Conservation (phyloP, 495 filamentous ascomycete species). For the Staphylotrichum longicolle region DNA sequence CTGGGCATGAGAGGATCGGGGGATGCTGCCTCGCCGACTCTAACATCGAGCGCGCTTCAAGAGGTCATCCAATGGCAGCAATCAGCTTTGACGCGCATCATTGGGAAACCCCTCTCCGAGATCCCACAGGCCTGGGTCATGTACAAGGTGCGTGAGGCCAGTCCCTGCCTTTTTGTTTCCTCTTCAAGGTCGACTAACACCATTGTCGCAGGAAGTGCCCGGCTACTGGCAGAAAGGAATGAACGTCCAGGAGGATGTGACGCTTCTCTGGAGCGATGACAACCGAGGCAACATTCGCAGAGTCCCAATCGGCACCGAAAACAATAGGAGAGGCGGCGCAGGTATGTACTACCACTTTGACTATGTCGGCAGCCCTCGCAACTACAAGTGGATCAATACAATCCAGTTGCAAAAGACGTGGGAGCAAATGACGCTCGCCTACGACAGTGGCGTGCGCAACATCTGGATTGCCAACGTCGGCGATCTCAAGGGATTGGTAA, state of each 20-base stretch:
- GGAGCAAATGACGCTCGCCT: constrained; percentile 53
- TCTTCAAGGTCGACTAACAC: background rate
- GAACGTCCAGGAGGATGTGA: constrained; percentile 61
- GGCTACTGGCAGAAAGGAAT: constrained; percentile 62
- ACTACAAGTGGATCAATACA: constrained; percentile 66
- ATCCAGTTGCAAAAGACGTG: constrained; percentile 57
- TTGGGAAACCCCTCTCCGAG: constrained; percentile 45
- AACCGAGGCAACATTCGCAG: constrained; percentile 63
- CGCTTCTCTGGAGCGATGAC: constrained; percentile 65
- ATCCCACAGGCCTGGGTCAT: constrained; percentile 64
- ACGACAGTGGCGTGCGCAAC: constrained; percentile 53
- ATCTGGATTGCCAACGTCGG: constrained; percentile 70
- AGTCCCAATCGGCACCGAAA: constrained; percentile 58
- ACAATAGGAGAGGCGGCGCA: constrained; percentile 51
- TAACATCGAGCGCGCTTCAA: constrained; percentile 47
- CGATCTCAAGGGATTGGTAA: constrained; percentile 58
- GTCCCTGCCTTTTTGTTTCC: background rate
- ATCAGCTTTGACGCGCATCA: constrained; percentile 45
- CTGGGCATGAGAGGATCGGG: constrained; percentile 65
- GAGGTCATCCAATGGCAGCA: constrained; percentile 55
- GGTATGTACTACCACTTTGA: constrained; percentile 70
- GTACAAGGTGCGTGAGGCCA: constrained; percentile 42
- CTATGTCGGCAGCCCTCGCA: constrained; percentile 57
- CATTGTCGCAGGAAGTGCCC: constrained; percentile 46
- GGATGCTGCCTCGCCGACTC: constrained; percentile 54